Percentiles rank a stretch among this genome's conserved stretches.
Evolutionary conservation across 2,329 filamentous ascomycete species (phyloP).

Genomic region (Talaromyces sp.): DNA sequence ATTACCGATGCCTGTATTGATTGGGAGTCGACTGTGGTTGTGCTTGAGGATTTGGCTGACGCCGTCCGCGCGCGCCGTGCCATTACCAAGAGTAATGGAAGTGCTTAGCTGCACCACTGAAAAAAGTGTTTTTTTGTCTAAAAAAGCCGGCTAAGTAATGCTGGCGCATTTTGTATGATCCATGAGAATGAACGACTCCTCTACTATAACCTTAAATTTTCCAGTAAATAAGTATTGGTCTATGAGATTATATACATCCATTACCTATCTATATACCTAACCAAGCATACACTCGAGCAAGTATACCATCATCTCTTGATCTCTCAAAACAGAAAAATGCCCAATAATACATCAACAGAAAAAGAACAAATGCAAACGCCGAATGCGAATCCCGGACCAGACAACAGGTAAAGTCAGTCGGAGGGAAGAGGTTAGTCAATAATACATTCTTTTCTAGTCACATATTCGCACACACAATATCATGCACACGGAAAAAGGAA

Average conservation of each 20-base stretch:
- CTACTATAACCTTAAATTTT: too few species aligned
- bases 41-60: conserved; percentile 81
- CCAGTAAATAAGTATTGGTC: not conserved
- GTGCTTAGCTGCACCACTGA: not conserved
- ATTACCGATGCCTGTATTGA: conserved; percentile 96
- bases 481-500: not conserved
- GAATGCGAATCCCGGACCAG: conserved; percentile 14
- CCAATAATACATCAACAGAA: conserved; percentile 8
- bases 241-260: conserved; percentile 8
- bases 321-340: not conserved
- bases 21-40: conserved; percentile 80
- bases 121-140: not conserved
- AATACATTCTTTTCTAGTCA: conserved; percentile 10
- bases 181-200: not conserved
- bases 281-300: conserved; percentile 5
- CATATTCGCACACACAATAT: not conserved
- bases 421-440: conserved; percentile 12
- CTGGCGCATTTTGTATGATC: not conserved
- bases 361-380: conserved; percentile 7
- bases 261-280: conserved; percentile 7
- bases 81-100: conserved; percentile 33
- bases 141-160: not conserved
- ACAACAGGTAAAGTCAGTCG: not conserved
- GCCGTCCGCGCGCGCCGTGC: conserved; percentile 74
- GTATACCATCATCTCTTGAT: not conserved